These are phyloP conservation scores for Amphibolis antarctica DNA, from an alignment of 106 monocot genomes.

Conservation along the genomic window DNA sequence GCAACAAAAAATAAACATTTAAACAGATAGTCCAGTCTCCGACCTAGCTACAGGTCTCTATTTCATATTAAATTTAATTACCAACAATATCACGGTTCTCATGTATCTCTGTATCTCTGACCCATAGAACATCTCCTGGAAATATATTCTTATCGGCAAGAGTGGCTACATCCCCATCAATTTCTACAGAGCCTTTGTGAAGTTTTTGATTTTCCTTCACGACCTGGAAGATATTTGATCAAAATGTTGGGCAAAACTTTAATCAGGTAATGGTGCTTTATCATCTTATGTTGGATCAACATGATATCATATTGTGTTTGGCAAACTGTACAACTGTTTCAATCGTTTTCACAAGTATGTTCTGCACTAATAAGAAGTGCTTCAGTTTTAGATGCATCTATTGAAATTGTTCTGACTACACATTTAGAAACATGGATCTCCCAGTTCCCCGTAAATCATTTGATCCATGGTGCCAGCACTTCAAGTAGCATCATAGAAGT, in stretches of 20 bases:
- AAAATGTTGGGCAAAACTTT: background rate
- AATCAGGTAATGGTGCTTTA: background rate
- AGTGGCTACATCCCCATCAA: slow-evolving; percentile 79
- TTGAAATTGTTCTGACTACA: too few relatives aligned
- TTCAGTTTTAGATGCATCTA: too few relatives aligned
- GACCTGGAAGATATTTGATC: slow-evolving; percentile 28
- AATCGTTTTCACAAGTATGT: too few relatives aligned
- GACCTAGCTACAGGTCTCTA: too few relatives aligned
- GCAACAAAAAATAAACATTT: slow-evolving; percentile 1
- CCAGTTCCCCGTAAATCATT: too few relatives aligned
- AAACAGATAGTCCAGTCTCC: background rate
- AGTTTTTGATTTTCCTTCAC: slow-evolving; percentile 98
- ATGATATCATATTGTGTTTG: background rate
- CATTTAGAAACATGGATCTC: too few relatives aligned
- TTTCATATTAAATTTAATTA: slow-evolving; percentile 9
- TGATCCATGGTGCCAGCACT: too few relatives aligned
- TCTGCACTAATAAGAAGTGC: too few relatives aligned
- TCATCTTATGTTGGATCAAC: background rate
- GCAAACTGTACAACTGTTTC: too few relatives aligned
- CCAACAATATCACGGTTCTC: slow-evolving; percentile 99
- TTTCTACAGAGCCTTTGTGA: slow-evolving; percentile 73
- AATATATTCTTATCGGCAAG: slow-evolving; percentile 96
- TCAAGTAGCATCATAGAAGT: too few relatives aligned
- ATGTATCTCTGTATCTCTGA: slow-evolving; percentile 65
- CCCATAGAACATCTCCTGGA: slow-evolving; percentile 91